Conservation (phyloP, 129 eudicot species). For the Flaveria bidentis region DNA sequence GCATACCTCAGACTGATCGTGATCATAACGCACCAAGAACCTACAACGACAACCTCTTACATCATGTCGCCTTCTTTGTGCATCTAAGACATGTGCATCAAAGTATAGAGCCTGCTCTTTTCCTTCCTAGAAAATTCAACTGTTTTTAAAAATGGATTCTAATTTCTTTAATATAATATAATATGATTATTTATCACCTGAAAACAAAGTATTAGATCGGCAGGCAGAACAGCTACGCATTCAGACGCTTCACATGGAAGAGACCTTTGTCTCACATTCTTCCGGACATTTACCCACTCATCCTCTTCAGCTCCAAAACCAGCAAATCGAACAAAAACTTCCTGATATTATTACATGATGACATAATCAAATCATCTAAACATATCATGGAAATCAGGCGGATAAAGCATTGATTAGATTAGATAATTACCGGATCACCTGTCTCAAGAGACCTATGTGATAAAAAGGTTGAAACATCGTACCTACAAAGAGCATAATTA, state of each 20-base stretch:
- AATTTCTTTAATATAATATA: background rate
- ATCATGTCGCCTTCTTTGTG: conserved; percentile 97
- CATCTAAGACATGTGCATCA: conserved; percentile 95
- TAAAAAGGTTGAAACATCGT: conserved; percentile 76
- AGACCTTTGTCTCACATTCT: conserved; percentile 88
- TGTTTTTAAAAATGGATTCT: background rate
- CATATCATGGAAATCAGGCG: background rate
- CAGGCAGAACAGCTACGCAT: conserved; percentile 88
- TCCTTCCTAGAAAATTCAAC: conserved; percentile 66
- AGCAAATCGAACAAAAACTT: conserved; percentile 89
- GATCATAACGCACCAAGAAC: conserved; percentile 93
- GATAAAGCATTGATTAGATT: conserved; percentile 16
- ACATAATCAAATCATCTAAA: background rate
- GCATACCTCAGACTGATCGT: conserved; percentile 89
- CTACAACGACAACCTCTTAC: conserved; percentile 97
- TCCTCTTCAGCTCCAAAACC: conserved; percentile 98
- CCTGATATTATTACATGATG: conserved; percentile 48
- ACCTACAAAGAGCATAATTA: conserved; percentile 53
- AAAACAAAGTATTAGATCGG: conserved; percentile 91
- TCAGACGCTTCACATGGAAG: conserved; percentile 97
- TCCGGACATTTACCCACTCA: conserved; percentile 85
- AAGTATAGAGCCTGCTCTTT: conserved; percentile 97
- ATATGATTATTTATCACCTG: conserved; percentile 49
- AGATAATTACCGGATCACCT: conserved; percentile 73
- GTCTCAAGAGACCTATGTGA: conserved; percentile 76